Conservation (phyloP, 1,284 basidiomycete genomes). For the Cutaneotrichosporon sp. region DNA sequence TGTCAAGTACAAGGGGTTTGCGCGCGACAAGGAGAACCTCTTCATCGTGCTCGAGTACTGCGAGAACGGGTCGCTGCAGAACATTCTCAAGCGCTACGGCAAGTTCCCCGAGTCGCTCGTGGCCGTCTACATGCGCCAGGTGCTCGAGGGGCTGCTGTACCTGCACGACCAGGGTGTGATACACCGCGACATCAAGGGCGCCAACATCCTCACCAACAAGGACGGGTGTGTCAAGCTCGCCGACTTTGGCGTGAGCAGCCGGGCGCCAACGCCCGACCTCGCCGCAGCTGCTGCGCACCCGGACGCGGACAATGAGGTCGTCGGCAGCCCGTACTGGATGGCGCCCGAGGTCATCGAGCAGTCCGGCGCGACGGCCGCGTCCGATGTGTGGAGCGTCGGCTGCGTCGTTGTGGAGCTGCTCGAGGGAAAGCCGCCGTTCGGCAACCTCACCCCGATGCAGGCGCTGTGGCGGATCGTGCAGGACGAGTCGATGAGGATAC, state of each 20-base stretch:
- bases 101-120: constrained; percentile 97
- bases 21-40: constrained; percentile 88
- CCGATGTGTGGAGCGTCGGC: constrained; percentile 96
- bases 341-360: constrained; percentile 98
- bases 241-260: constrained; percentile 84
- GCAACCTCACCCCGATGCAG: constrained; percentile 95
- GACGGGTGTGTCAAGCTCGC: constrained; percentile 95
- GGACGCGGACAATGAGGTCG: constrained; percentile 73
- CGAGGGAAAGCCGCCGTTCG: constrained; percentile 94
- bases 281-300: constrained; percentile 18
- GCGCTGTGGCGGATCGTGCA: constrained; percentile 97
- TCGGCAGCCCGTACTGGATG: constrained; percentile 99
- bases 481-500: constrained; percentile 93
- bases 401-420: constrained; percentile 96
- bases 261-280: constrained; percentile 50
- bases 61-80: constrained; percentile 95
- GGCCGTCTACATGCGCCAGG: constrained; percentile 91
- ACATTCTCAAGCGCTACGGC: constrained; percentile 94
- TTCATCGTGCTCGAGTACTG: constrained; percentile 97
- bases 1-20: constrained; percentile 96
- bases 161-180: constrained; percentile 93
- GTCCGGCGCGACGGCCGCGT: constrained; percentile 92
- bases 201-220: constrained; percentile 97
- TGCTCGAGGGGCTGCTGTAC: constrained; percentile 86
- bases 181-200: constrained; percentile 97